Conservation (phyloP, 2,329 filamentous ascomycete species). For the Elsinoe australis region DNA sequence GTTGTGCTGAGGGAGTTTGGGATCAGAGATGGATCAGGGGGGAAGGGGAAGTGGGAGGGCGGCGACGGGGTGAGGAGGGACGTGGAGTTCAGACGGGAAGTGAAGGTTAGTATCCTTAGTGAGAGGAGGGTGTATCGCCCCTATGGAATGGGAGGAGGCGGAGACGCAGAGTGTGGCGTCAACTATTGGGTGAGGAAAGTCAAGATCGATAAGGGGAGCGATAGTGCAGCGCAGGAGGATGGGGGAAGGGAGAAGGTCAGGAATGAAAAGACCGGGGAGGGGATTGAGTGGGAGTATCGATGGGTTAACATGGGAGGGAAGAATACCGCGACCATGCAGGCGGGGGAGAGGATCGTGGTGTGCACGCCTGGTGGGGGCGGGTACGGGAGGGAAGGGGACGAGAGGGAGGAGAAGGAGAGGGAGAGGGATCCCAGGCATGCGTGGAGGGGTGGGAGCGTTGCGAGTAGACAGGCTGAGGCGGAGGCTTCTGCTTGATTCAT, state of each 20-base stretch:
- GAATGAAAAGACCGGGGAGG: conserved; percentile 19
- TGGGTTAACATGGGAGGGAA: conserved; percentile 69
- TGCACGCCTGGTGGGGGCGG: conserved; percentile 72
- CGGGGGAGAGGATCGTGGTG: conserved; percentile 70
- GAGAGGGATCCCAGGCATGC: conserved; percentile 50
- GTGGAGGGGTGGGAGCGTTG: conserved; percentile 55
- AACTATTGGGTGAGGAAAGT: conserved; percentile 83
- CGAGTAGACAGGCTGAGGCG: conserved; percentile 46
- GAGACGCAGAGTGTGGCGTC: conserved; percentile 66
- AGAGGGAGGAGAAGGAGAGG: conserved; percentile 34
- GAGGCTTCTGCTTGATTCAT: conserved; percentile 39
- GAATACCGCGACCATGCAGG: conserved; percentile 68
- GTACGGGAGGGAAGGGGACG: conserved; percentile 58
- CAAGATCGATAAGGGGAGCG: conserved; percentile 28
- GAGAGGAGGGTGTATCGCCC: conserved; percentile 69
- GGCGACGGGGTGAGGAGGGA: conserved; percentile 71
- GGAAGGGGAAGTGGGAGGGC: conserved; percentile 58
- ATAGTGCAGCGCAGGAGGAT: conserved; percentile 25
- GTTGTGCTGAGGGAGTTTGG: conserved; percentile 65
- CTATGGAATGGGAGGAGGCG: conserved; percentile 77
- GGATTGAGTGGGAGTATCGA: conserved; percentile 36
- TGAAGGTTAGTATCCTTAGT: conserved; percentile 71
- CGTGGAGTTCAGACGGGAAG: conserved; percentile 70
- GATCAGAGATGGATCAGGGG: conserved; percentile 55
- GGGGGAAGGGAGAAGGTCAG: conserved; percentile 16